phyloP scores from a whole-genome alignment of 768 basidiomycete genomes.

The Amyloporia xantha region DNA sequence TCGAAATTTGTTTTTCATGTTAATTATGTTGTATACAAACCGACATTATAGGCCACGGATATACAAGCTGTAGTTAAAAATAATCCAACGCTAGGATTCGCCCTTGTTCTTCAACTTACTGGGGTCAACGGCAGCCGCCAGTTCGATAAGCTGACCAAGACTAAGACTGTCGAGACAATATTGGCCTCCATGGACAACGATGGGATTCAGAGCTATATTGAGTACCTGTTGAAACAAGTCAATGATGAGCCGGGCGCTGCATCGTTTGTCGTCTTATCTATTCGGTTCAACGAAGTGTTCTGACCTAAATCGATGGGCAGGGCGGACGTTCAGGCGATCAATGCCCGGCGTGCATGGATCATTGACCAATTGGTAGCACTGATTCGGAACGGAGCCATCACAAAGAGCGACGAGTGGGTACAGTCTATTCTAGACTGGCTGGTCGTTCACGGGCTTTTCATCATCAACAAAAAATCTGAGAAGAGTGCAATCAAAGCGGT shows the following conservation, averaged over 20 bases:
- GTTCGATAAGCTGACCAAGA: conserved; percentile 89
- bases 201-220: conserved; percentile 74
- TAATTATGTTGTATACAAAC: not conserved
- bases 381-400: conserved; percentile 71
- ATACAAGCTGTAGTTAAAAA: conserved; percentile 69
- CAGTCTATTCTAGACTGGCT: conserved; percentile 75
- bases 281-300: conserved; percentile 8
- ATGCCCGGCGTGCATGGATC: conserved; percentile 70
- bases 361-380: conserved; percentile 79
- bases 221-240: conserved; percentile 59
- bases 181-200: conserved; percentile 63
- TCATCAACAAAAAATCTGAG: conserved; percentile 63
- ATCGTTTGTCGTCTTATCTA: too few relatives aligned
- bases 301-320: conserved; percentile 29
- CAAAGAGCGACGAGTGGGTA: conserved; percentile 77
- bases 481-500: conserved; percentile 58
- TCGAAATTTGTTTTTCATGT: conserved; percentile 7
- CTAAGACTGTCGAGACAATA: conserved; percentile 86
- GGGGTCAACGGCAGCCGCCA: conserved; percentile 77
- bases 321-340: conserved; percentile 38
- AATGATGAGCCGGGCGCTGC: conserved; percentile 32
- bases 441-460: conserved; percentile 73
- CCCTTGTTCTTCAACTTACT: conserved; percentile 78
- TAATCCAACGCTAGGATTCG: conserved; percentile 76
- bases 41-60: conserved; percentile 67